These are phyloP conservation scores for Trichoderma asperellum DNA, from an alignment of 2,329 filamentous ascomycete genomes.

Conservation along the genomic window DNA sequence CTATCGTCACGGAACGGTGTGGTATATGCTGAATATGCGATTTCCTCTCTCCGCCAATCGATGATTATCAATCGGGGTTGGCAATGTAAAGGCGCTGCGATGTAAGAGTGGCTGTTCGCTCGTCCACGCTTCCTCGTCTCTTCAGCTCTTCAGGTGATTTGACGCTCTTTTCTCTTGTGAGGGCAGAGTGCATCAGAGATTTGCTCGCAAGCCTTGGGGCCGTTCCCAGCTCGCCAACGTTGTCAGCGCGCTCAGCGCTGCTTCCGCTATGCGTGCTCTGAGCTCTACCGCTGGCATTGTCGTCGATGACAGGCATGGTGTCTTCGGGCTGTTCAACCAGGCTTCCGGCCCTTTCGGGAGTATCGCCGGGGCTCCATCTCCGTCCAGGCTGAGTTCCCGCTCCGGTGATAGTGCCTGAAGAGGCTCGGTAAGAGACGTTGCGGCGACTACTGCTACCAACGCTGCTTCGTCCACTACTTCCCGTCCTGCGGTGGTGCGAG, in stretches of 20 bases:
- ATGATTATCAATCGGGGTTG: constrained; percentile 67
- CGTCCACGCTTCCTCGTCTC: constrained; percentile 80
- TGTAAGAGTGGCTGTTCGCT: constrained; percentile 76
- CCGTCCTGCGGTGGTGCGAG: constrained; percentile 68
- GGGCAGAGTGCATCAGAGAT: constrained; percentile 59
- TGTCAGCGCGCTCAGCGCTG: constrained; percentile 64
- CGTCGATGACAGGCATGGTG: constrained; percentile 40
- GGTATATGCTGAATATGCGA: background rate
- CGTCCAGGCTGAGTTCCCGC: constrained; percentile 43
- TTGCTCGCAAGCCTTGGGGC: constrained; percentile 60
- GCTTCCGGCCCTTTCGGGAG: constrained; percentile 59
- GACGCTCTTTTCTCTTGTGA: constrained; percentile 67
- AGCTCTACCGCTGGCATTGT: constrained; percentile 52
- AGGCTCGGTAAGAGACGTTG: constrained; percentile 54
- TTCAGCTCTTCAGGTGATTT: constrained; percentile 73
- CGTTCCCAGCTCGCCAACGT: constrained; percentile 57
- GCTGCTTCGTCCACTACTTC: constrained; percentile 76
- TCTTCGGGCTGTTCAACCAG: constrained; percentile 50
- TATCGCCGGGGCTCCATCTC: constrained; percentile 58
- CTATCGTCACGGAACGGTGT: constrained; percentile 32
- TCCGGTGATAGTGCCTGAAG: constrained; percentile 45
- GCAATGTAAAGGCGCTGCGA: constrained; percentile 79
- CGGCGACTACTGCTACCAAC: constrained; percentile 56
- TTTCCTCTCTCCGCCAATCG: background rate
- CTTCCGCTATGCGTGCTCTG: constrained; percentile 59